Evolutionary conservation across 2,329 filamentous ascomycete genomes (phyloP).

Genomic region (Fusarium succisae): DNA sequence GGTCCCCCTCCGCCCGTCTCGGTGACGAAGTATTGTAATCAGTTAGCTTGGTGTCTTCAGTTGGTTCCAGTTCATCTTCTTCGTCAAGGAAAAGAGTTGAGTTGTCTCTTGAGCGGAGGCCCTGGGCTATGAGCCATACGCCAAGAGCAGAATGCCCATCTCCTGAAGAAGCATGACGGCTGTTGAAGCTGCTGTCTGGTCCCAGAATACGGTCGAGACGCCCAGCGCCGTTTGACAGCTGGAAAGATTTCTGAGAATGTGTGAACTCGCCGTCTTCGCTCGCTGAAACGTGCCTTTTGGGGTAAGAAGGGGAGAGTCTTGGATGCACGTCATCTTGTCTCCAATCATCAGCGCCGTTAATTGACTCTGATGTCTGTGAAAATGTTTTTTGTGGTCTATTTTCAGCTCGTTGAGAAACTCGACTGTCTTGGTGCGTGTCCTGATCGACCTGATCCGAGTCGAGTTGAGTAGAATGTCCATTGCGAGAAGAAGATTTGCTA

Average conservation of each 20-base stretch:
- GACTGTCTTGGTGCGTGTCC: background rate
- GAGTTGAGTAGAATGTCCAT: background rate
- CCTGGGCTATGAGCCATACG: constrained; percentile 51
- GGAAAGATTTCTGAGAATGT: constrained; percentile 22
- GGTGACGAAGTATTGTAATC: background rate
- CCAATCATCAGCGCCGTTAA: background rate
- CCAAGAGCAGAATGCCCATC: constrained; percentile 49
- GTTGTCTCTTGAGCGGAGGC: constrained; percentile 42
- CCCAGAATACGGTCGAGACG: constrained; percentile 35
- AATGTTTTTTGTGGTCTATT: background rate
- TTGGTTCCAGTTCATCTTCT: background rate
- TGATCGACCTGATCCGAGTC: constrained; percentile 6
- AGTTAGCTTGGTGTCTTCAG: background rate
- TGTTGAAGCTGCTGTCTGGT: constrained; percentile 43
- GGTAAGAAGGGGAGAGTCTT: background rate
- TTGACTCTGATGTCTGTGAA: too few species aligned
- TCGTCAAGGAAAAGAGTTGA: constrained; percentile 33
- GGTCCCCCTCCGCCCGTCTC: background rate
- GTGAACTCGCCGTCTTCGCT: constrained; percentile 8
- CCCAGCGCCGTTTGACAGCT: constrained; percentile 29
- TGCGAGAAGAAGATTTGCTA: constrained; percentile 2
- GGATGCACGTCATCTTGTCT: background rate
- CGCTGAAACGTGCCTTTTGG: background rate
- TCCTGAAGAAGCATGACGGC: constrained; percentile 43
- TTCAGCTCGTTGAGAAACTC: background rate